phyloP scores from a whole-genome alignment of 306 rosid genomes.

The Prunus mira region DNA sequence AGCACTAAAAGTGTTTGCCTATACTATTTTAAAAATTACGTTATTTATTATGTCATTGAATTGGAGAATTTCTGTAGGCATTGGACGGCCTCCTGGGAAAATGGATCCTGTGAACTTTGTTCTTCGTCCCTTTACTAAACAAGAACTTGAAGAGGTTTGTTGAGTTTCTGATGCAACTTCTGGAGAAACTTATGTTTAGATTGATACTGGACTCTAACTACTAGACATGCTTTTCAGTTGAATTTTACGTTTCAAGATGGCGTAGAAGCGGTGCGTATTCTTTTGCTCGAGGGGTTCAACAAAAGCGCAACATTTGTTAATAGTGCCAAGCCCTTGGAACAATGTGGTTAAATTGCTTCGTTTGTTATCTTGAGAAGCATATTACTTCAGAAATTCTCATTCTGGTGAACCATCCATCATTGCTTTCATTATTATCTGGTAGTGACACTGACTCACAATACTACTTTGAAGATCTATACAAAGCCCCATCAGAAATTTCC shows the following conservation, averaged over 20 bases:
- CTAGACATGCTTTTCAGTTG: conserved; percentile 51
- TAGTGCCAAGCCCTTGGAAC: conserved; percentile 46
- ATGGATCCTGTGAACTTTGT: conserved; percentile 76
- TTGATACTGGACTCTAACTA: conserved; percentile 18
- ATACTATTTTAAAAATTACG: neutral
- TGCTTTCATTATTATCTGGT: too few species aligned
- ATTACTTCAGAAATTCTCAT: neutral
- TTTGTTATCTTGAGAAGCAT: neutral
- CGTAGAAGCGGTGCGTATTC: conserved; percentile 67
- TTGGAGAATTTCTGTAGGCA: conserved; percentile 31
- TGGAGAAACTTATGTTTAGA: conserved; percentile 1
- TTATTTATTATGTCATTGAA: neutral
- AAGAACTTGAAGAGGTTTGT: conserved; percentile 74
- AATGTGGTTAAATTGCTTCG: conserved; percentile 30
- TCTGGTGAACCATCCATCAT: neutral
- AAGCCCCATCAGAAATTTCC: neutral
- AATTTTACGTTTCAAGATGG: conserved; percentile 71
- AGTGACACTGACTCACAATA: neutral
- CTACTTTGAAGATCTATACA: neutral
- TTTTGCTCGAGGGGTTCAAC: conserved; percentile 76
- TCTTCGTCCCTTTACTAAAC: conserved; percentile 72
- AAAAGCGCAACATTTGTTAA: conserved; percentile 64
- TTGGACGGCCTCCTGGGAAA: conserved; percentile 59
- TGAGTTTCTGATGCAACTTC: neutral
- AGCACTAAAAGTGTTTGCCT: conserved; percentile 12